phyloP scores from a whole-genome alignment of 768 basidiomycete species.

The Amanita pallidorosea region DNA sequence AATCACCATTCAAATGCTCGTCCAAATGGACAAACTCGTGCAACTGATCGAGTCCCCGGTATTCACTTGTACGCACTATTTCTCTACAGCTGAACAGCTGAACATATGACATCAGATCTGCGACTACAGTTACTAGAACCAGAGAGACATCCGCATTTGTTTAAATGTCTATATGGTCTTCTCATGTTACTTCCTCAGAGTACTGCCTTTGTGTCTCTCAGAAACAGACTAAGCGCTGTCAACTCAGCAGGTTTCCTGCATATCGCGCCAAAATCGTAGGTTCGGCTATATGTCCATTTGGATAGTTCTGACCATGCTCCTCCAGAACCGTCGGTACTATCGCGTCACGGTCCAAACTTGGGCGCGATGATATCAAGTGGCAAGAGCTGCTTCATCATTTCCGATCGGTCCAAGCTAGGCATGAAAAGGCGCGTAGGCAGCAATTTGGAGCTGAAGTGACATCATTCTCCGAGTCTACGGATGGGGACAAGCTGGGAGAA shows the following conservation, averaged over 20 bases:
- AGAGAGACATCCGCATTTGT: constrained; percentile 90
- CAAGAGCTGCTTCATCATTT: constrained; percentile 90
- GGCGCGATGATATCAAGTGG: constrained; percentile 94
- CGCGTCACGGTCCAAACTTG: constrained; percentile 63
- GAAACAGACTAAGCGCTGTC: constrained; percentile 90
- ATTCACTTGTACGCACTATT: constrained; percentile 70
- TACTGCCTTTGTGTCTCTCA: constrained; percentile 87
- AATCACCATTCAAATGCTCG: constrained; percentile 87
- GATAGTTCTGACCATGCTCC: neutral
- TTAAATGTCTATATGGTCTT: constrained; percentile 95
- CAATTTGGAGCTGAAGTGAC: constrained; percentile 55
- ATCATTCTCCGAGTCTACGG: constrained; percentile 37
- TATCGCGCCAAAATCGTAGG: constrained; percentile 78
- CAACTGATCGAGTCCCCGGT: constrained; percentile 97
- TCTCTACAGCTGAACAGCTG: neutral
- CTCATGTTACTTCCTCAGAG: constrained; percentile 97
- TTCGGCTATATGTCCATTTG: constrained; percentile 3
- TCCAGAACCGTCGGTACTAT: constrained; percentile 21
- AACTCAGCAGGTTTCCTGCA: constrained; percentile 92
- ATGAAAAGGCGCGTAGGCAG: constrained; percentile 84
- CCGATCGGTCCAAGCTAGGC: constrained; percentile 76
- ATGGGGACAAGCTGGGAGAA: constrained; percentile 30
- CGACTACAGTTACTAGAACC: constrained; percentile 95
- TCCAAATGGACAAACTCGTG: constrained; percentile 96
- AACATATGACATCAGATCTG: constrained; percentile 36